These are phyloP conservation scores for Rhizopogon salebrosus DNA, from an alignment of 768 basidiomycete species.

Conservation along the genomic window DNA sequence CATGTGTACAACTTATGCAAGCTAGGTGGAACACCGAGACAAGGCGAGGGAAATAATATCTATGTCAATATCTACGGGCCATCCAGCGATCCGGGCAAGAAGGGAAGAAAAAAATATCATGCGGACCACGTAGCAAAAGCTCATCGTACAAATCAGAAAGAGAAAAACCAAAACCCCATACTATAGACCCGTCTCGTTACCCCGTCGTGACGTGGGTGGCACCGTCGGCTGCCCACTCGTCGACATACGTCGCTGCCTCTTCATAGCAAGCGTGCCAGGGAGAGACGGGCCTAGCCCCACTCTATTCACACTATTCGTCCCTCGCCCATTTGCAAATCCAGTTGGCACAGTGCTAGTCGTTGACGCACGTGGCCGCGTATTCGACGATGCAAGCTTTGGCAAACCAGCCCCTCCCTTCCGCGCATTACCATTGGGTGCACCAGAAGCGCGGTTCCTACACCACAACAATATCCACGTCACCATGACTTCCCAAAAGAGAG, in stretches of 20 bases:
- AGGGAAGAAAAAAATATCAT: conserved; percentile 20
- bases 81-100: conserved; percentile 29
- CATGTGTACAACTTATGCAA: conserved; percentile 14
- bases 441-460: conserved; percentile 74
- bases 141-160: not conserved
- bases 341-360: conserved; percentile 57
- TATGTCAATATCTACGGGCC: conserved; percentile 28
- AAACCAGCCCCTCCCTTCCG: conserved; percentile 59
- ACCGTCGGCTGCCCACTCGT: conserved; percentile 43
- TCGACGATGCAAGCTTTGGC: conserved; percentile 74
- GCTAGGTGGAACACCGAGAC: conserved; percentile 11
- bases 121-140: conserved; percentile 14
- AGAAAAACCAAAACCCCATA: not conserved
- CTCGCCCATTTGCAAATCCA: conserved; percentile 37
- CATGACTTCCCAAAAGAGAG: not conserved
- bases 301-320: conserved; percentile 29
- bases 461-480: not conserved
- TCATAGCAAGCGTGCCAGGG: conserved; percentile 44
- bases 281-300: conserved; percentile 13
- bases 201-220: conserved; percentile 25
- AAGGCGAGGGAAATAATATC: conserved; percentile 32
- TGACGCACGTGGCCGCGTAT: conserved; percentile 64
- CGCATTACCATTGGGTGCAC: conserved; percentile 57
- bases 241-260: conserved; percentile 79
- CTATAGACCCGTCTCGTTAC: conserved; percentile 14